Evolutionary conservation across 257 asterid species (phyloP), one percentile per base, ranked within the genome.

Genomic region (Jacaranda mimosifolia): DNA sequence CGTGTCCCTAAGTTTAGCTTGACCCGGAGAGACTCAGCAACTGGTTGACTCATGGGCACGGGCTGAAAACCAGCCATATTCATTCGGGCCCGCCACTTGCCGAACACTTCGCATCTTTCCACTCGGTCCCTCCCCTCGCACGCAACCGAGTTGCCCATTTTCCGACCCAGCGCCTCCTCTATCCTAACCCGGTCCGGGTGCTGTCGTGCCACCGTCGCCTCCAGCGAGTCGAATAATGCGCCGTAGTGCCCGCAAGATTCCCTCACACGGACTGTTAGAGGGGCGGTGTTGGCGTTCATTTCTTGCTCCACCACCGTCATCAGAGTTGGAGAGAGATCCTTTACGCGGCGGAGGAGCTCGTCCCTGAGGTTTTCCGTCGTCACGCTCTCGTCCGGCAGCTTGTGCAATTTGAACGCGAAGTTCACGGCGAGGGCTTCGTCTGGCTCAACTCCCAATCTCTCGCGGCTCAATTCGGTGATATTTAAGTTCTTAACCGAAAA

Each of bases 81-180:
- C 84, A 91, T 52, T 42, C 97, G 88, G 85, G 93, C 91, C 87
- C 95, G 83, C 97, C 97, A 91, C 81, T 91, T 91, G 49, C 97
- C 97, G 14, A 82, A 89, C 76, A 89, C 80, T 18, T 91, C 97
- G 85, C 95, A 91, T 52, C 97, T 86, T 74, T 91, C 96, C 1
- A 91, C 92, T 0, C 97, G 95, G 52, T 91, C 97, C 84, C 87
- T 84, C 74, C 96, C 97, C 76, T 91, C 97, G 83, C 95, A 91
- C 86, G 93, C 96, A 63, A 91, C 88, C 89, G 95, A 85, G 91
- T 91, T 91, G 0, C 72, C 82, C 77, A 91, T 78, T 42, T 76
- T 85, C 38, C 97, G 93, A 72, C 97, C 83, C 81, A 91, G 81
- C 14, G 89, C 92, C 53, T 83, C 88, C 78, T 89, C 95, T 77